phyloP scores from a whole-genome alignment of 805 yeast genomes.

The Myxozyma vanderwaltii region DNA sequence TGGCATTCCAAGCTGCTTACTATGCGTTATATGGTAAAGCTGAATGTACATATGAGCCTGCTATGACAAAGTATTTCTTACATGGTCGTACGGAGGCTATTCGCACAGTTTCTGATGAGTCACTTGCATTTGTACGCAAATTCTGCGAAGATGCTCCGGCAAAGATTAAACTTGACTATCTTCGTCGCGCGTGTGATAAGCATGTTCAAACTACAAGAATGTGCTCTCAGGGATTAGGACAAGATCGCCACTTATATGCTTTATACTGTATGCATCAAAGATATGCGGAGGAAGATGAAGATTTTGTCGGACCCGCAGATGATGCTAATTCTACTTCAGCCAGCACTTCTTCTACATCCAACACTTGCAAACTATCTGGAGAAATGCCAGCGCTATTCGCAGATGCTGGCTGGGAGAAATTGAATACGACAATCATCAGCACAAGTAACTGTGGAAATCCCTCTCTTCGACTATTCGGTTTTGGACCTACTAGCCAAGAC shows the following conservation, averaged over 20 bases:
- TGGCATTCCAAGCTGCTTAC: slow-evolving; percentile 91
- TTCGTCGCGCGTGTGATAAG: slow-evolving; percentile 68
- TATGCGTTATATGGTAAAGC: slow-evolving; percentile 90
- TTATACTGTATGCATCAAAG: slow-evolving; percentile 82
- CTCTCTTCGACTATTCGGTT: slow-evolving; percentile 81
- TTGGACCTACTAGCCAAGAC: slow-evolving; percentile 85
- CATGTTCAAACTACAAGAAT: slow-evolving; percentile 70
- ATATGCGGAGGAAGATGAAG: slow-evolving; percentile 39
- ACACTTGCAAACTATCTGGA: slow-evolving; percentile 27
- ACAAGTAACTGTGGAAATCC: slow-evolving; percentile 94
- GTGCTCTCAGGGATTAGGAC: slow-evolving; percentile 80
- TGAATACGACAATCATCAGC: slow-evolving; percentile 77
- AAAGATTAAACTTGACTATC: slow-evolving; percentile 58
- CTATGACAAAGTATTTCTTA: slow-evolving; percentile 84
- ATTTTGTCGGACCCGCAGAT: slow-evolving; percentile 25
- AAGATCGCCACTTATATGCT: slow-evolving; percentile 88
- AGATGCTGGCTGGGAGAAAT: slow-evolving; percentile 83
- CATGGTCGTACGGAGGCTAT: slow-evolving; percentile 95
- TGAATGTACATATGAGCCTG: slow-evolving; percentile 94
- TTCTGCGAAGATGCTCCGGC: slow-evolving; percentile 71
- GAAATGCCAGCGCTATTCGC: slow-evolving; percentile 73
- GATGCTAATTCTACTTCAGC: slow-evolving; percentile 5
- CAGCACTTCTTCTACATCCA: not conserved
- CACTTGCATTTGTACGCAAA: slow-evolving; percentile 79
- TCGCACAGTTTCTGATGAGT: slow-evolving; percentile 77